These are phyloP conservation scores for Dryas drummondii DNA, from an alignment of 306 rosid species.

Conservation along the genomic window DNA sequence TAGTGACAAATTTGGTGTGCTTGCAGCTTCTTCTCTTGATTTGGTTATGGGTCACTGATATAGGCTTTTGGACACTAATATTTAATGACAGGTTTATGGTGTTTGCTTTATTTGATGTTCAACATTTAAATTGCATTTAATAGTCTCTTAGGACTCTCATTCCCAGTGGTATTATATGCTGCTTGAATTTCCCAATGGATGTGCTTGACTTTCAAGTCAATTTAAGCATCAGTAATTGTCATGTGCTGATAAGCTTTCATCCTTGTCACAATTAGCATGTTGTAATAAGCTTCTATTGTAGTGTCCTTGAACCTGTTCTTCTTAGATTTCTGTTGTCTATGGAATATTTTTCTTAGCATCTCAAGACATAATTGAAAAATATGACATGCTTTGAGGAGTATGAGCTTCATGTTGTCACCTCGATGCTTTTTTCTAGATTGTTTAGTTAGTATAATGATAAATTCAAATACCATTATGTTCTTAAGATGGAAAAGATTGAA, in stretches of 20 bases:
- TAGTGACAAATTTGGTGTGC: slow-evolving; percentile 58
- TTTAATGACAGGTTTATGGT: slow-evolving; percentile 35
- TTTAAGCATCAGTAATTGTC: slow-evolving; percentile 14
- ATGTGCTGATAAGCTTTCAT: slow-evolving; percentile 22
- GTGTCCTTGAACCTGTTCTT: not conserved
- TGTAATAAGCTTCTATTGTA: not conserved
- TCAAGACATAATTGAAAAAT: not conserved
- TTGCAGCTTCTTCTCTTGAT: slow-evolving; percentile 46
- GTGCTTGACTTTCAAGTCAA: slow-evolving; percentile 10
- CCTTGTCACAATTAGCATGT: slow-evolving; percentile 12
- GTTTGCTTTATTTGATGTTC: slow-evolving; percentile 40
- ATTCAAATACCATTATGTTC: not conserved
- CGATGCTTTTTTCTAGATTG: not conserved
- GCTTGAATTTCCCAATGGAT: slow-evolving; percentile 26
- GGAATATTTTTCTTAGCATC: not conserved
- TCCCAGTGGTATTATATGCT: slow-evolving; percentile 29
- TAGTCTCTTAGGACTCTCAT: slow-evolving; percentile 29
- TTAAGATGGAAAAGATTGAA: not conserved
- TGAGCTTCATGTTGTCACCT: not conserved
- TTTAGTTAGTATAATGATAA: not conserved
- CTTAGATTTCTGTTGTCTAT: not conserved
- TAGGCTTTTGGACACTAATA: slow-evolving; percentile 42
- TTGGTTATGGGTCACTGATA: slow-evolving; percentile 43
- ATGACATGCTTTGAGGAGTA: not conserved
- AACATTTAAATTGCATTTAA: slow-evolving; percentile 43